phyloP scores from a whole-genome alignment of 2,329 filamentous ascomycete genomes.

The Sclerotinia nivalis region DNA sequence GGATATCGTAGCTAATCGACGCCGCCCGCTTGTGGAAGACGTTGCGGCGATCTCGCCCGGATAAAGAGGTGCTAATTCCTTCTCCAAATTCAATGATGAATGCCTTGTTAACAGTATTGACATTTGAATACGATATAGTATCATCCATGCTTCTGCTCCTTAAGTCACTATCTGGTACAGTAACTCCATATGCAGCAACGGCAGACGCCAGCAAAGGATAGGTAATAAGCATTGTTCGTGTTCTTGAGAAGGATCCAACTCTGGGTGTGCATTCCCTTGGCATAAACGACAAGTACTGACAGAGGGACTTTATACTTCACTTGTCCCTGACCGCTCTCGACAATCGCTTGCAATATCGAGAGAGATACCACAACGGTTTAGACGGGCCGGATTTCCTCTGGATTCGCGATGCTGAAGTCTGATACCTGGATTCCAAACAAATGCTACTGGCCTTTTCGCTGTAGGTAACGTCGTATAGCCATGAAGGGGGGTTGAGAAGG shows the following conservation, averaged over 20 bases:
- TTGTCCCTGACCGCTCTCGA: neutral
- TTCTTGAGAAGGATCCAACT: neutral
- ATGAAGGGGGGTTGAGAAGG: neutral
- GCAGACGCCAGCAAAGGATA: neutral
- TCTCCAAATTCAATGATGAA: slow-evolving; percentile 17
- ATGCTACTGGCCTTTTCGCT: neutral
- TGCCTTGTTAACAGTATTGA: slow-evolving; percentile 6
- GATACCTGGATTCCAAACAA: neutral
- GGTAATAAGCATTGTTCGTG: neutral
- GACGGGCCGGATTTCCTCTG: neutral
- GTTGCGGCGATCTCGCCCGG: neutral
- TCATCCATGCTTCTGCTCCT: neutral
- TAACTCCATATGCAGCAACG: neutral
- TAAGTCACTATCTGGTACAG: neutral
- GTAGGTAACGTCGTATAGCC: neutral
- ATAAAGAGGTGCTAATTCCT: neutral
- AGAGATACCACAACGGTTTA: neutral
- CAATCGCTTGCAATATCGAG: neutral
- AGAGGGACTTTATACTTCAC: neutral
- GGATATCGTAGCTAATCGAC: slow-evolving; percentile 18
- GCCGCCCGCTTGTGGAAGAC: slow-evolving; percentile 18
- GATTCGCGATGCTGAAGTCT: neutral
- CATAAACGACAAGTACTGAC: neutral
- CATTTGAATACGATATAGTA: neutral
- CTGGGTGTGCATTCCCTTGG: too few relatives aligned